Evolutionary conservation across 2,329 filamentous ascomycete species (phyloP).

Genomic region (Ambrosiella beaveri): DNA sequence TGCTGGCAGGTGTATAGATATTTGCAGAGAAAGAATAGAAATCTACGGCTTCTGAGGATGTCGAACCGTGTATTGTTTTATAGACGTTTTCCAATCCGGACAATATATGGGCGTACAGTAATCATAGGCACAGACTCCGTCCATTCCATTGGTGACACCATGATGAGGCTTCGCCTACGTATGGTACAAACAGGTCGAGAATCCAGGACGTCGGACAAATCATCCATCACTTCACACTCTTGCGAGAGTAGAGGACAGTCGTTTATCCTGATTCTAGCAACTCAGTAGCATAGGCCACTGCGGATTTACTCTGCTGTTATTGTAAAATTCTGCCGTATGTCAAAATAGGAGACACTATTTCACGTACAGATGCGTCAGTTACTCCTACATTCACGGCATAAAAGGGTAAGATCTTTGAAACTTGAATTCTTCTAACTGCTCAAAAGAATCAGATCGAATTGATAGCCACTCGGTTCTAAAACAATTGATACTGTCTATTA

Average conservation of each 20-base stretch:
- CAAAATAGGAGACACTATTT: background rate
- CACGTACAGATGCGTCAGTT: background rate
- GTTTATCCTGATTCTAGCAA: background rate
- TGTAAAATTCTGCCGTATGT: background rate
- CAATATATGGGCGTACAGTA: background rate
- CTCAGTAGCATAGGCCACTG: background rate
- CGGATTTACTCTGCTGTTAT: background rate
- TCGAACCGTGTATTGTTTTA: background rate
- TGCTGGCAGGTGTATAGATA: background rate
- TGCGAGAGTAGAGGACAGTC: background rate
- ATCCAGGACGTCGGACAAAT: background rate
- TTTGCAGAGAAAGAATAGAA: background rate
- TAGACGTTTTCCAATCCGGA: background rate
- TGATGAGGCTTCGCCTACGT: background rate
- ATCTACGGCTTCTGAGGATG: background rate
- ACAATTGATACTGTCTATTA: too few relatives aligned
- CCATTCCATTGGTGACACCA: background rate
- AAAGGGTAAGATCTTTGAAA: too few relatives aligned
- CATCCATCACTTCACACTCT: background rate
- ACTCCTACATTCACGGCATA: background rate
- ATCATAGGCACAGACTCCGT: slow-evolving; percentile 1
- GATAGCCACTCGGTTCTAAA: too few relatives aligned
- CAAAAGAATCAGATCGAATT: too few relatives aligned
- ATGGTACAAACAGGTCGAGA: background rate
- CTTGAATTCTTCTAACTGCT: background rate